These are phyloP conservation scores for Dryadomyces quercus-mongolicae DNA, from an alignment of 2,329 filamentous ascomycete genomes.

Conservation along the genomic window DNA sequence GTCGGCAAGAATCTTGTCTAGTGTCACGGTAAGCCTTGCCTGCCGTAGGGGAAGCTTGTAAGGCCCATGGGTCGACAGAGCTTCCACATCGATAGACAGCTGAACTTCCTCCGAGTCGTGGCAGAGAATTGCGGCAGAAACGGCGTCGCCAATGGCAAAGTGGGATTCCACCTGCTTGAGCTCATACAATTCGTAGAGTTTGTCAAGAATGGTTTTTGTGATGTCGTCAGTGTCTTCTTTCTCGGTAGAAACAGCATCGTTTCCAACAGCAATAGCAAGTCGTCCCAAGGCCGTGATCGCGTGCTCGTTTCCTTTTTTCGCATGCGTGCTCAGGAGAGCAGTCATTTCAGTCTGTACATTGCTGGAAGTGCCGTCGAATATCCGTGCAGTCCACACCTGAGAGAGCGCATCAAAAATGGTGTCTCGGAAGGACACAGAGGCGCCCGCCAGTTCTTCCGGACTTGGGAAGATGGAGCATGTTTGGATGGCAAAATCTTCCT, in stretches of 20 bases:
- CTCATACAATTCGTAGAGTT: constrained; percentile 68
- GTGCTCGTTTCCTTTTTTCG: constrained; percentile 70
- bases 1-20: constrained; percentile 64
- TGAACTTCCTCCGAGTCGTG: constrained; percentile 76
- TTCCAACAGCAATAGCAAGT: constrained; percentile 40
- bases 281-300: constrained; percentile 74
- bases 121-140: constrained; percentile 63
- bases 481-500: not conserved
- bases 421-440: constrained; percentile 25
- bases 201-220: constrained; percentile 48
- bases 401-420: constrained; percentile 30
- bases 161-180: constrained; percentile 78
- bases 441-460: constrained; percentile 11
- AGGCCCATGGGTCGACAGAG: constrained; percentile 13
- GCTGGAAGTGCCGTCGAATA: constrained; percentile 15
- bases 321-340: constrained; percentile 51
- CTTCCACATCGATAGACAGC: constrained; percentile 63
- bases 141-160: constrained; percentile 80
- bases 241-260: not conserved
- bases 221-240: constrained; percentile 5
- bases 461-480: constrained; percentile 6
- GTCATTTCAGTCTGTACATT: constrained; percentile 18
- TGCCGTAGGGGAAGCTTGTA: constrained; percentile 16
- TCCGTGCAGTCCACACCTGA: constrained; percentile 30
- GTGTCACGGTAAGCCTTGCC: constrained; percentile 35